Evolutionary conservation across 1,284 basidiomycete species (phyloP).

Genomic region (Athelia sp.): DNA sequence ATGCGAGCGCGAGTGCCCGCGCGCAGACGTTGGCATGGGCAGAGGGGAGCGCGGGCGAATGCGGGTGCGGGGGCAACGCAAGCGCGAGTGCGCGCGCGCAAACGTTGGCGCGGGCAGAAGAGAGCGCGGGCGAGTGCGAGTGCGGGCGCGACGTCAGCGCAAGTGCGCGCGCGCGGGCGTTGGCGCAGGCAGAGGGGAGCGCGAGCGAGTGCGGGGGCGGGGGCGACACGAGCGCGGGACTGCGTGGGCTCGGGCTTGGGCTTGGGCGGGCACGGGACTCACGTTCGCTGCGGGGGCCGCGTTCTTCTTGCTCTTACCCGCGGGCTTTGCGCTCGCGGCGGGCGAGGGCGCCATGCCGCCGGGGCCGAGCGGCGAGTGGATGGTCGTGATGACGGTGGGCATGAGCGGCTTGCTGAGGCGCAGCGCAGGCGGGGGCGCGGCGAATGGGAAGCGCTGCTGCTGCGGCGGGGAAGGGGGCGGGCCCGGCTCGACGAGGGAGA

Average conservation of each 20-base stretch:
- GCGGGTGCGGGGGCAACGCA: too few relatives aligned
- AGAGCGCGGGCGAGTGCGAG: too few relatives aligned
- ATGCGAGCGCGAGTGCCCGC: too few relatives aligned
- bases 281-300: conserved; percentile 14
- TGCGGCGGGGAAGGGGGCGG: conserved; percentile 13
- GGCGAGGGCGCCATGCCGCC: conserved; percentile 10
- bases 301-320: conserved; percentile 12
- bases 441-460: not conserved
- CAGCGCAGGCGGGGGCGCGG: not conserved
- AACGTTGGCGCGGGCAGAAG: too few relatives aligned
- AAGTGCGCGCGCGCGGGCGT: conserved; percentile 41
- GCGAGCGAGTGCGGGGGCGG: conserved; percentile 19
- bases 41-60: too few relatives aligned
- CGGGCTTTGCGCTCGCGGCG: too few relatives aligned
- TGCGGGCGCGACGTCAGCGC: conserved; percentile 41
- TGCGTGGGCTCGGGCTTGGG: conserved; percentile 35
- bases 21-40: too few relatives aligned
- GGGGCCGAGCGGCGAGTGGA: conserved; percentile 9
- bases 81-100: too few relatives aligned
- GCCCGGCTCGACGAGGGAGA: conserved; percentile 60
- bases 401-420: conserved; percentile 6
- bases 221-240: conserved; percentile 27
- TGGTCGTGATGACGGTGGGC: conserved; percentile 11
- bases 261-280: too few relatives aligned
- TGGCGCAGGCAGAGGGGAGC: conserved; percentile 19